Conservation (phyloP, 371 early-diverging fungal genomes). For the Lichtheimia ramosa region DNA sequence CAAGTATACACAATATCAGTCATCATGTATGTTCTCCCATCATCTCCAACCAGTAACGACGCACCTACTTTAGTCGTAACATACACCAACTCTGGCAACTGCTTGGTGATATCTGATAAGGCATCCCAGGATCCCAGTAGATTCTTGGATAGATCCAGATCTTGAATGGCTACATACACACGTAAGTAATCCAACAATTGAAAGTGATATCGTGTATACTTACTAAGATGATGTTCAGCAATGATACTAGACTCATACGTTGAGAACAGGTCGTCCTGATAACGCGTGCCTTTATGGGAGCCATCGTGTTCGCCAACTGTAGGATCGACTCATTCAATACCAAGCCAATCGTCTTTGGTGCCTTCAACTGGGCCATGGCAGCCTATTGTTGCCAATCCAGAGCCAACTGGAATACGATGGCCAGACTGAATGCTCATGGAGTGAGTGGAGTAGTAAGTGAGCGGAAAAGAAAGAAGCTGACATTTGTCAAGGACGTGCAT, state of each 20-base stretch:
- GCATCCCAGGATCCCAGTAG: slow-evolving; percentile 62
- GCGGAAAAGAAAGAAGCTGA: too few species aligned
- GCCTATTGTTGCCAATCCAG: slow-evolving; percentile 62
- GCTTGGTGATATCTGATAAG: slow-evolving; percentile 57
- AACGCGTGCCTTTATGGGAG: slow-evolving; percentile 55
- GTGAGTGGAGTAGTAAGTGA: too few species aligned
- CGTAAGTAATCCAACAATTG: background rate
- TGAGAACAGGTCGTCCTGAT: slow-evolving; percentile 58
- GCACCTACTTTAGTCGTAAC: slow-evolving; percentile 64
- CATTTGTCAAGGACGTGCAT: too few species aligned
- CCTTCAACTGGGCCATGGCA: slow-evolving; percentile 64
- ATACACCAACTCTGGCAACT: slow-evolving; percentile 57
- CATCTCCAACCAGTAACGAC: background rate
- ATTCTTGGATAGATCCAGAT: slow-evolving; percentile 76
- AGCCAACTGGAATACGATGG: slow-evolving; percentile 40
- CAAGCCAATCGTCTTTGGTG: slow-evolving; percentile 76
- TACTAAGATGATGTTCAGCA: slow-evolving; percentile 20
- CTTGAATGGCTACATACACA: slow-evolving; percentile 46
- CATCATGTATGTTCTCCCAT: too few species aligned
- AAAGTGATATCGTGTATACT: slow-evolving; percentile 2
- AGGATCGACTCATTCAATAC: slow-evolving; percentile 86
- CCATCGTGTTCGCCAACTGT: slow-evolving; percentile 86
- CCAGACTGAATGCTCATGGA: slow-evolving; percentile 19
- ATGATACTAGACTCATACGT: slow-evolving; percentile 30
- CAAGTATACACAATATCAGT: background rate